Conservation (phyloP, 2,329 filamentous ascomycete genomes). For the Sporothrix protearum region DNA sequence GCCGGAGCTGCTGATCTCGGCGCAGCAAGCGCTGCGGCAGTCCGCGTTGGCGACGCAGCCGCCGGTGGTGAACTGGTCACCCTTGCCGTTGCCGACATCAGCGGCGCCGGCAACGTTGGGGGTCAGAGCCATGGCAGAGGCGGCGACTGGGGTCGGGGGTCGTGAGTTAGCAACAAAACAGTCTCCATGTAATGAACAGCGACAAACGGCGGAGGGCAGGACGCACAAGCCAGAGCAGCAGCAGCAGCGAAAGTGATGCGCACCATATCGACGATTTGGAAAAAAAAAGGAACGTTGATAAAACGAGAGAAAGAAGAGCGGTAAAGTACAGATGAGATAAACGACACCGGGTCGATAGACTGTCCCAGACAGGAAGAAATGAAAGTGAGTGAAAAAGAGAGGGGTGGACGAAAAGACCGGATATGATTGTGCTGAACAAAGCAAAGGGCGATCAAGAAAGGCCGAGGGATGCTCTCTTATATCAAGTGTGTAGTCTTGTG, state of each 20-base stretch:
- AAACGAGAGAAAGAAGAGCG: neutral
- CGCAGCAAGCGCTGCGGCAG: conserved; percentile 33
- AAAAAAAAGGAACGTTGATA: neutral
- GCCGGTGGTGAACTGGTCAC: conserved; percentile 37
- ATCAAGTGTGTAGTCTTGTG: neutral
- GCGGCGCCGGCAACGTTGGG: conserved; percentile 35
- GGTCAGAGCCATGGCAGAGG: conserved; percentile 30
- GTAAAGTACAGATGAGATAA: conserved; percentile 15
- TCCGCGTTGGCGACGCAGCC: conserved; percentile 36
- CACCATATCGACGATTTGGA: conserved; percentile 33
- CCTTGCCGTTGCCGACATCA: conserved; percentile 34
- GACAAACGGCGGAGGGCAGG: neutral
- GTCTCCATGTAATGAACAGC: neutral
- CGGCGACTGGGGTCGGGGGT: conserved; percentile 29
- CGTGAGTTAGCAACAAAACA: neutral
- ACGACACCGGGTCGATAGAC: conserved; percentile 26
- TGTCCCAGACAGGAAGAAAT: conserved; percentile 23
- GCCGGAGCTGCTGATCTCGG: conserved; percentile 31
- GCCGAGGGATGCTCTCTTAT: neutral
- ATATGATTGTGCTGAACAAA: neutral
- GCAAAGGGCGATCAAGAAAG: neutral
- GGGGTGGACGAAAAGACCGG: neutral
- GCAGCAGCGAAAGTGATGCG: conserved; percentile 31
- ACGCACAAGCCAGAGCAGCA: conserved; percentile 33
- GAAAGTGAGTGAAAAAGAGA: conserved; percentile 11